A percentile compares a stretch with the other conserved stretches of the same genome.
These are phyloP conservation scores for Cupressus sempervirens DNA, from an alignment of 75 land plant species.

Conservation along the genomic window DNA sequence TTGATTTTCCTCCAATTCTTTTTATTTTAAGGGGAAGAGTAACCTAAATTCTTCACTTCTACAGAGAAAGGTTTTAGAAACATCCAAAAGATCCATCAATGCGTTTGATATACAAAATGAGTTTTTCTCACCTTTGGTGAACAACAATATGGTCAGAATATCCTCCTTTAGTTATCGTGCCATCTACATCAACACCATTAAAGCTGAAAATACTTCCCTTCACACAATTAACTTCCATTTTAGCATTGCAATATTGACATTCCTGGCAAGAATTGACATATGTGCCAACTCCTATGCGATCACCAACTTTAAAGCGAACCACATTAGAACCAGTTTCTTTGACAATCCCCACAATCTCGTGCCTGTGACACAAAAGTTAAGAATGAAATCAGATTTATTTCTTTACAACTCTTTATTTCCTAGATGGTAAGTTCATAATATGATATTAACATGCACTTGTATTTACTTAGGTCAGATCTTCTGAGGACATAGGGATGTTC, in stretches of 20 bases:
- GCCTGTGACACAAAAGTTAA: constrained; percentile 36
- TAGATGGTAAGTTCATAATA: not conserved
- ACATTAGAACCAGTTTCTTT: constrained; percentile 65
- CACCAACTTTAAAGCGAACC: constrained; percentile 59
- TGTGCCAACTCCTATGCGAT: constrained; percentile 77
- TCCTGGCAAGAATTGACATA: constrained; percentile 64
- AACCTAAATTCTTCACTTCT: not conserved
- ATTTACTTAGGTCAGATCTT: not conserved
- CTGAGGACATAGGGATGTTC: not conserved
- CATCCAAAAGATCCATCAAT: not conserved
- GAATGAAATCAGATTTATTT: not conserved
- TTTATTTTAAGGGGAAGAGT: not conserved
- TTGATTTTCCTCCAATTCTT: not conserved
- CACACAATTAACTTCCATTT: constrained; percentile 43
- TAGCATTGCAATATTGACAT: constrained; percentile 58
- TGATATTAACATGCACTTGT: not conserved
- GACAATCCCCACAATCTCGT: constrained; percentile 89
- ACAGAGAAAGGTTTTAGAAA: not conserved
- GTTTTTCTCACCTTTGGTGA: constrained; percentile 50
- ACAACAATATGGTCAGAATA: constrained; percentile 66
- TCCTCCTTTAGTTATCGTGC: constrained; percentile 81
- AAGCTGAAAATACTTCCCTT: constrained; percentile 34
- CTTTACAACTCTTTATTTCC: not conserved
- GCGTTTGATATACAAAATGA: not conserved
- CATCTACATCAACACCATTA: constrained; percentile 69